Evolutionary conservation across 2,329 filamentous ascomycete genomes (phyloP).

Genomic region (Blastomyces gilchristii): DNA sequence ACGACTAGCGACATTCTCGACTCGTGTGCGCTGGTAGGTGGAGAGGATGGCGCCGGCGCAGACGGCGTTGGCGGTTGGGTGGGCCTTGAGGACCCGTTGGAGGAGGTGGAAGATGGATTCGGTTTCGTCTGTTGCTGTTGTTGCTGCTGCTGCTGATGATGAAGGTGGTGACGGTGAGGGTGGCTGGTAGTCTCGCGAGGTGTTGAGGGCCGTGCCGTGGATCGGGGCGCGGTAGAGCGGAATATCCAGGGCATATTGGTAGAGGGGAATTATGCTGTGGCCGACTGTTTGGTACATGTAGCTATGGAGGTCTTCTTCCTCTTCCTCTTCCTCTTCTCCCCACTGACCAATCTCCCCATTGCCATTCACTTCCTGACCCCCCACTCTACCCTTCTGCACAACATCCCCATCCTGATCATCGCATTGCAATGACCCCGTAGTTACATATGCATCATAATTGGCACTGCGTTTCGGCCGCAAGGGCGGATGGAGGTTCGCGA

Average conservation of each 20-base stretch:
- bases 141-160: background rate
- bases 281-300: slow-evolving; percentile 99
- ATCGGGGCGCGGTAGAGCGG: slow-evolving; percentile 79
- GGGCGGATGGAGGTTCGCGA: slow-evolving; percentile 75
- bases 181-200: slow-evolving; percentile 58
- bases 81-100: slow-evolving; percentile 50
- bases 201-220: slow-evolving; percentile 58
- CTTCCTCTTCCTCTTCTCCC: slow-evolving; percentile 22
- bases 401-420: slow-evolving; percentile 25
- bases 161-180: slow-evolving; percentile 13
- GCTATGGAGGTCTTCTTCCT: slow-evolving; percentile 68
- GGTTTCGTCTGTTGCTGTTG: slow-evolving; percentile 59
- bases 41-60: slow-evolving; percentile 87
- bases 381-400: slow-evolving; percentile 14
- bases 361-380: slow-evolving; percentile 20
- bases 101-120: slow-evolving; percentile 75
- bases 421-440: slow-evolving; percentile 9
- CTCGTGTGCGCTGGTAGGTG: slow-evolving; percentile 90
- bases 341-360: slow-evolving; percentile 8
- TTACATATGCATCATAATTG: background rate
- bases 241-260: slow-evolving; percentile 64
- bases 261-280: slow-evolving; percentile 75
- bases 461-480: slow-evolving; percentile 6
- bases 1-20: slow-evolving; percentile 80
- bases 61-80: slow-evolving; percentile 76